Conservation (phyloP, 192 early-diverging fungal species). For the Martensiomyces pterosporus region DNA sequence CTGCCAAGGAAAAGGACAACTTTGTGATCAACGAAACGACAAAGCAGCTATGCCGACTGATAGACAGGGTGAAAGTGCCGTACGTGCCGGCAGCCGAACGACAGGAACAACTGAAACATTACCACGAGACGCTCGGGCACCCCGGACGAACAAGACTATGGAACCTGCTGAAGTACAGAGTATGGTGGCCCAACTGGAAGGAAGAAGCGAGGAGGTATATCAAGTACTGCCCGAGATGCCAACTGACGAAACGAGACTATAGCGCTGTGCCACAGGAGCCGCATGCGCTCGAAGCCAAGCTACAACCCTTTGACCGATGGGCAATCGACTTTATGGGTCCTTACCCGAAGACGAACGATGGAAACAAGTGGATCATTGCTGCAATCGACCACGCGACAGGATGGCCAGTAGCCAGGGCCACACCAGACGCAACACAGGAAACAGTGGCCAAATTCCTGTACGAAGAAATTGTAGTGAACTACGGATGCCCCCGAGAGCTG, state of each 20-base stretch:
- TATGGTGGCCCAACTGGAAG: conserved; percentile 4
- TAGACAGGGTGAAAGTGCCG: too few relatives aligned
- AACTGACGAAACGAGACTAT: conserved; percentile 1
- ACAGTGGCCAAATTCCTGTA: conserved; percentile 13
- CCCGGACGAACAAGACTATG: neutral
- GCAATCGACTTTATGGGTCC: conserved; percentile 13
- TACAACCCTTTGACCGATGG: conserved; percentile 10
- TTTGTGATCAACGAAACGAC: too few relatives aligned
- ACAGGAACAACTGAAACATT: too few relatives aligned
- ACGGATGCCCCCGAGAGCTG: conserved; percentile 5
- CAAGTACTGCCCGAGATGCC: neutral
- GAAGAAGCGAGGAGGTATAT: neutral
- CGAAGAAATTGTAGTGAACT: neutral
- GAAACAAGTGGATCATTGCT: conserved; percentile 10
- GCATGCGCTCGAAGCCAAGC: neutral
- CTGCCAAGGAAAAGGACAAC: too few relatives aligned
- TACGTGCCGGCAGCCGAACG: too few relatives aligned
- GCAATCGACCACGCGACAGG: conserved; percentile 16
- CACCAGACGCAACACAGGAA: conserved; percentile 9
- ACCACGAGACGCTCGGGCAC: conserved; percentile 3
- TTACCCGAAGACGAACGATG: conserved; percentile 2
- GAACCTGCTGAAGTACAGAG: neutral
- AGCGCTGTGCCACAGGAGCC: neutral
- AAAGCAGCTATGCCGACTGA: too few relatives aligned
- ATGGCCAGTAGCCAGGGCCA: conserved; percentile 4